Evolutionary conservation across 2,329 filamentous ascomycete species (phyloP).

Genomic region (Nigrospora osmanthi): DNA sequence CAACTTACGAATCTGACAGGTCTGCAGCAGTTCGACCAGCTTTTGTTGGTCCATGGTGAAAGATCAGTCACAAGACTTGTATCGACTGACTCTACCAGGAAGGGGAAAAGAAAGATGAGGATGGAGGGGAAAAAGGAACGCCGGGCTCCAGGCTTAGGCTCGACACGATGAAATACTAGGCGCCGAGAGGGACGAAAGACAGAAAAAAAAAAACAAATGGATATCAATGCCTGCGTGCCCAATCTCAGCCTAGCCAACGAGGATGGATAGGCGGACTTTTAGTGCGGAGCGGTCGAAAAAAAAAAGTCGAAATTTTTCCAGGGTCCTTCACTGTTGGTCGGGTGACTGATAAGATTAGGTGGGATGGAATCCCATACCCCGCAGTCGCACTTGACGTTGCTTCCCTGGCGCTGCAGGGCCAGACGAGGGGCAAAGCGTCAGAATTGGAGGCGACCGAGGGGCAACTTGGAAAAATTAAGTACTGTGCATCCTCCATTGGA

Average conservation of each 20-base stretch:
- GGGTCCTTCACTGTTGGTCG: not conserved
- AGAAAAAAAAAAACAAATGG: not conserved
- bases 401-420: no score
- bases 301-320: not conserved
- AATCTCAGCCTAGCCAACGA: slow-evolving; percentile 3
- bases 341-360: slow-evolving; percentile 1
- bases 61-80: not conserved
- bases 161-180: not conserved
- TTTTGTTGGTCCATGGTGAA: slow-evolving; percentile 67
- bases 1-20: slow-evolving; percentile 73
- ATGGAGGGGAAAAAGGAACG: not conserved
- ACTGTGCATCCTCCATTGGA: no score
- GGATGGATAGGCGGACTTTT: not conserved
- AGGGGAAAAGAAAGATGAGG: not conserved
- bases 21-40: slow-evolving; percentile 80
- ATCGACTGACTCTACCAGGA: not conserved
- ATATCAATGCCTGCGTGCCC: slow-evolving; percentile 3
- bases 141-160: no score
- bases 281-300: slow-evolving; percentile 1
- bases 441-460: not conserved
- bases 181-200: not conserved
- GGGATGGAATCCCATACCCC: not conserved
- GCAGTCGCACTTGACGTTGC: not conserved
- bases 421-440: not conserved
- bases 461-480: not conserved